These are phyloP conservation scores for Amanita thiersii DNA, from an alignment of 768 basidiomycete species.

Conservation along the genomic window DNA sequence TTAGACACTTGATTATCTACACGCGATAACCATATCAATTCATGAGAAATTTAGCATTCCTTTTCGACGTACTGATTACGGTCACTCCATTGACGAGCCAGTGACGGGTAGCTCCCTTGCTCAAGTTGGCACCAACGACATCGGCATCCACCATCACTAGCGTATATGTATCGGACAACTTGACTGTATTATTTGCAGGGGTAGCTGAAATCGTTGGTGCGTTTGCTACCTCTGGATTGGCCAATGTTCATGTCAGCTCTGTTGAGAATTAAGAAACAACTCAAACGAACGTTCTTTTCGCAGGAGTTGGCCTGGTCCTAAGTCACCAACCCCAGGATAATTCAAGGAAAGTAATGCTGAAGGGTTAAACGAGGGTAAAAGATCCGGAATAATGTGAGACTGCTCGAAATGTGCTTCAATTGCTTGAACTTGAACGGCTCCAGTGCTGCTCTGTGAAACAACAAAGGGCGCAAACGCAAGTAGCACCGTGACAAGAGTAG, in stretches of 20 bases:
- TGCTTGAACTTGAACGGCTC: slow-evolving; percentile 39
- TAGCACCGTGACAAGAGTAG: slow-evolving; percentile 23
- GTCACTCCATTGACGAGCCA: slow-evolving; percentile 71
- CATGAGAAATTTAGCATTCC: neutral
- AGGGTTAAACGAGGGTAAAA: slow-evolving; percentile 55
- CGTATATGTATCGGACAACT: slow-evolving; percentile 48
- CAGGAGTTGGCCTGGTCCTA: slow-evolving; percentile 48
- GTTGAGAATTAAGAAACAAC: neutral
- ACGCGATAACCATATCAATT: neutral
- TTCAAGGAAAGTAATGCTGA: slow-evolving; percentile 45
- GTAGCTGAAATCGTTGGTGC: slow-evolving; percentile 46
- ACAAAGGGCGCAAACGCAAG: slow-evolving; percentile 34
- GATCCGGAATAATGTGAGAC: slow-evolving; percentile 52
- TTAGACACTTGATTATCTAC: slow-evolving; percentile 32
- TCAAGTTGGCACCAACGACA: slow-evolving; percentile 50
- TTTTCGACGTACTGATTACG: slow-evolving; percentile 26
- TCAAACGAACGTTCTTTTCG: slow-evolving; percentile 44
- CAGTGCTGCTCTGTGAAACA: slow-evolving; percentile 36
- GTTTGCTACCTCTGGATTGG: slow-evolving; percentile 41
- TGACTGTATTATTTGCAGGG: slow-evolving; percentile 37
- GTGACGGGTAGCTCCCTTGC: slow-evolving; percentile 60
- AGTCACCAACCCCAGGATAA: slow-evolving; percentile 27
- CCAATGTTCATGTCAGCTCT: neutral
- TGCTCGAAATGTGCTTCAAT: slow-evolving; percentile 64
- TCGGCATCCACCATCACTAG: slow-evolving; percentile 73